A percentile compares a stretch with the other conserved stretches of the same genome.
Evolutionary conservation across 306 rosid species (phyloP).

Genomic region (Prunus armeniaca): DNA sequence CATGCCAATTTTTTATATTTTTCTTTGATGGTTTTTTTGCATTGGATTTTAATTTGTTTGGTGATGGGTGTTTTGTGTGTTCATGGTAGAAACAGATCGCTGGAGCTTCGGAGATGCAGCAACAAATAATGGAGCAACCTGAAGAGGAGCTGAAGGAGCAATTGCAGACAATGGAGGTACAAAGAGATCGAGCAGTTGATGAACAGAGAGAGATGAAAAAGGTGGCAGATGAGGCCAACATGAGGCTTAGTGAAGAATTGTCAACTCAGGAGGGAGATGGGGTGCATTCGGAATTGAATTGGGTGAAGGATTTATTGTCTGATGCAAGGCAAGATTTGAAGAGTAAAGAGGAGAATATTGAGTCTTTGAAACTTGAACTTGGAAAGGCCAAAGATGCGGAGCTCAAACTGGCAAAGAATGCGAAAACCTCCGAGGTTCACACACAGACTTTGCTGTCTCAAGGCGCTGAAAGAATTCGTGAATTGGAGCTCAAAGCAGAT

Average conservation of each 20-base stretch:
- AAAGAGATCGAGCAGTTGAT: slow-evolving; percentile 33
- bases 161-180: slow-evolving; percentile 26
- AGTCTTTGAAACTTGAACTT: slow-evolving; percentile 32
- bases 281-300: slow-evolving; percentile 19
- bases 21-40: not conserved
- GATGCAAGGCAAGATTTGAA: slow-evolving; percentile 12
- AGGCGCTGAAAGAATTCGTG: slow-evolving; percentile 30
- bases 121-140: slow-evolving; percentile 26
- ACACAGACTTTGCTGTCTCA: slow-evolving; percentile 23
- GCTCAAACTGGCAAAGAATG: slow-evolving; percentile 24
- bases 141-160: slow-evolving; percentile 31
- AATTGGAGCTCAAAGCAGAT: slow-evolving; percentile 44
- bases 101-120: slow-evolving; percentile 26
- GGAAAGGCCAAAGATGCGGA: slow-evolving; percentile 29
- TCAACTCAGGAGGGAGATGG: slow-evolving; percentile 15
- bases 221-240: slow-evolving; percentile 31
- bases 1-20: not conserved
- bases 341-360: slow-evolving; percentile 17
- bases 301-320: slow-evolving; percentile 9
- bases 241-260: slow-evolving; percentile 24
- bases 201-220: slow-evolving; percentile 32
- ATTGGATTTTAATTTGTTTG: not conserved
- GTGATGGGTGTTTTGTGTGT: not conserved
- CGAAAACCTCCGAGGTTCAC: slow-evolving; percentile 27
- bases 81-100: not conserved